A percentile compares a stretch with the other conserved stretches of the same genome.
These are phyloP conservation scores for Centella asiatica DNA, from an alignment of 129 eudicot genomes.

Conservation along the genomic window DNA sequence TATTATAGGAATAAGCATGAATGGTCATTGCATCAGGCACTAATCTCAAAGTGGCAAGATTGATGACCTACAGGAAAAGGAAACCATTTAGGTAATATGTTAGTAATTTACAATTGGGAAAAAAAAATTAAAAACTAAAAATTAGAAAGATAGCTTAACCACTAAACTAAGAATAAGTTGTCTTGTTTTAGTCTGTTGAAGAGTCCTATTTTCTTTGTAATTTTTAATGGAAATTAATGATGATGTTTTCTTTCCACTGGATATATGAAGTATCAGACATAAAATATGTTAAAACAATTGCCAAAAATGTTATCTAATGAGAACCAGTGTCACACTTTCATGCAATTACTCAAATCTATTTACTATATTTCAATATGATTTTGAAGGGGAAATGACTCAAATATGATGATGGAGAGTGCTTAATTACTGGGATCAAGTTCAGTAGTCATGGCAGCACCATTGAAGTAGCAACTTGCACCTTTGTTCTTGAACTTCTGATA, in stretches of 20 bases:
- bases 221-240: too few relatives aligned
- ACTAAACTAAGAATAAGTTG: too few relatives aligned
- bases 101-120: conserved; percentile 6
- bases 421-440: conserved; percentile 56
- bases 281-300: too few relatives aligned
- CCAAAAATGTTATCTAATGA: too few relatives aligned
- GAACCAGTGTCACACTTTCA: background rate
- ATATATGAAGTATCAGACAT: too few relatives aligned
- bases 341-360: background rate
- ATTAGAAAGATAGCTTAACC: conserved; percentile 4
- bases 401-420: background rate
- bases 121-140: background rate
- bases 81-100: conserved; percentile 5
- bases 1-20: too few relatives aligned
- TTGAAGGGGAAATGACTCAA: background rate
- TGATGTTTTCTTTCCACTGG: too few relatives aligned
- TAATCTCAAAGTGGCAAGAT: conserved; percentile 50
- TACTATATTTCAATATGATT: background rate
- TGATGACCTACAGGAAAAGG: conserved; percentile 45
- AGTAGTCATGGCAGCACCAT: conserved; percentile 51
- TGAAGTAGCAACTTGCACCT: conserved; percentile 66
- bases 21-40: conserved; percentile 24
- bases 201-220: too few relatives aligned
- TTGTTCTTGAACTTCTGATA: conserved; percentile 54
- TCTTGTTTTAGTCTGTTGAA: too few relatives aligned